Evolutionary conservation across 1,284 basidiomycete genomes (phyloP).

Genomic region (Coniferiporia sulphurascens): DNA sequence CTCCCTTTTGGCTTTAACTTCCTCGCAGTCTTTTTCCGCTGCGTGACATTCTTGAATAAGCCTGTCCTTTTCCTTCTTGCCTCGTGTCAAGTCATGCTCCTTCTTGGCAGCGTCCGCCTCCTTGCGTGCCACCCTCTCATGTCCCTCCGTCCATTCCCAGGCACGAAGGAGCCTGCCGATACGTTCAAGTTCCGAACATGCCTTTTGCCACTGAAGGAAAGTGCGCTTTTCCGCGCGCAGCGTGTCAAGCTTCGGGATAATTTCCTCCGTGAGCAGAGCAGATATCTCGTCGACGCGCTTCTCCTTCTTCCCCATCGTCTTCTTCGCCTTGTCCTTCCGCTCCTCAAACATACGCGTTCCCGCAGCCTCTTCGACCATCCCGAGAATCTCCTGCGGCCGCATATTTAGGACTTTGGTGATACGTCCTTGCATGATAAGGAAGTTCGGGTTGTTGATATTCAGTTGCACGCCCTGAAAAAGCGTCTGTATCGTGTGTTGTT

Average conservation of each 20-base stretch:
- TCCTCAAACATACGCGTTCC: constrained; percentile 99
- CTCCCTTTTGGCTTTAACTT: constrained; percentile 58
- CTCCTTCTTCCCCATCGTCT: constrained; percentile 97
- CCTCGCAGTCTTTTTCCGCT: constrained; percentile 50
- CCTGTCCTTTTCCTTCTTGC: constrained; percentile 49
- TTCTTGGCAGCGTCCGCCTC: constrained; percentile 51
- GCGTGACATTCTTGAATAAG: constrained; percentile 42
- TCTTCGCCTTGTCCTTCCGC: constrained; percentile 94
- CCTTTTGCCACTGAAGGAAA: constrained; percentile 90
- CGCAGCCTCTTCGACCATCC: constrained; percentile 98
- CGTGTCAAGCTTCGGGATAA: constrained; percentile 91
- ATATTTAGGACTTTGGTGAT: constrained; percentile 98
- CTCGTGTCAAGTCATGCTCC: constrained; percentile 39
- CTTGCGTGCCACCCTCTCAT: constrained; percentile 42
- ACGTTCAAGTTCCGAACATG: constrained; percentile 85
- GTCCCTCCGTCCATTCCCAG: constrained; percentile 78
- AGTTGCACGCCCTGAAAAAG: constrained; percentile 97
- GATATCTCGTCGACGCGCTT: constrained; percentile 93
- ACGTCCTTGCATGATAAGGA: constrained; percentile 98
- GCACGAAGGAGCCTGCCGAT: constrained; percentile 82
- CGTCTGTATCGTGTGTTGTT: constrained; percentile 84
- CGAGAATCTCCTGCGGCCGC: constrained; percentile 96
- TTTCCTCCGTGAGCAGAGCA: constrained; percentile 81
- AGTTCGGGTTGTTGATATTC: constrained; percentile 99
- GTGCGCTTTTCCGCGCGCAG: constrained; percentile 88